These are phyloP conservation scores for Ilex aquifolium DNA, from an alignment of 257 asterid species.

Conservation along the genomic window DNA sequence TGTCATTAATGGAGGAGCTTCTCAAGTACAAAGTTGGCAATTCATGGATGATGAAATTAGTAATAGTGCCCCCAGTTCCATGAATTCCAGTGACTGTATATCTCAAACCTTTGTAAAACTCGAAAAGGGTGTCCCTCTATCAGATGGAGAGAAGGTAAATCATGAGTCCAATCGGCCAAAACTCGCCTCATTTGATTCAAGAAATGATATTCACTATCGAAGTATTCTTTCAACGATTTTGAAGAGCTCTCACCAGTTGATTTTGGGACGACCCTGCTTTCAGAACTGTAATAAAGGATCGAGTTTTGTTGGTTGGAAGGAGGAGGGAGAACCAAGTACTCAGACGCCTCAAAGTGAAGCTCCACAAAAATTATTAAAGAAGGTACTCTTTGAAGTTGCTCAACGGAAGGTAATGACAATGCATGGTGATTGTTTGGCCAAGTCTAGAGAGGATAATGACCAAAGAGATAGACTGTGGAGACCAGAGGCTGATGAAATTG, in stretches of 20 bases:
- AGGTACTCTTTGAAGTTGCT: conserved; percentile 63
- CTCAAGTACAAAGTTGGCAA: conserved; percentile 37
- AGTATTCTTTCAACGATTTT: conserved; percentile 63
- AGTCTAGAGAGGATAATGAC: conserved; percentile 28
- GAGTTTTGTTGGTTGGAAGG: conserved; percentile 59
- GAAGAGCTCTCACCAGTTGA: conserved; percentile 74
- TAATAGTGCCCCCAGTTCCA: conserved; percentile 49
- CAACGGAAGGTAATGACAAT: conserved; percentile 12
- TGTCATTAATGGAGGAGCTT: conserved; percentile 48
- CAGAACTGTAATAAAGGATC: conserved; percentile 45
- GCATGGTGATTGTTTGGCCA: conserved; percentile 37
- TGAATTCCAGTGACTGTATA: conserved; percentile 58
- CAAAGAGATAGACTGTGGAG: conserved; percentile 27
- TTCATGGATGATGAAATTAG: conserved; percentile 64
- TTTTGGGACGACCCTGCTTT: conserved; percentile 68
- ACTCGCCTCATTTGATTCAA: conserved; percentile 18
- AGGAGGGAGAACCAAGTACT: conserved; percentile 20
- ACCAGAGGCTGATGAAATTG: conserved; percentile 64
- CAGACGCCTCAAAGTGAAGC: conserved; percentile 21
- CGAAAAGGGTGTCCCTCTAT: conserved; percentile 22
- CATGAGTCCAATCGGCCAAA: conserved; percentile 31
- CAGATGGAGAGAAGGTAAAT: conserved; percentile 24
- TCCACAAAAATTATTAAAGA: conserved; percentile 69
- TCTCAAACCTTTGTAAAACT: conserved; percentile 49
- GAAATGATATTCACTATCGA: conserved; percentile 66